Base-by-base conservation (phyloP, 768 basidiomycete species). In the Suillus plorans region DNA sequence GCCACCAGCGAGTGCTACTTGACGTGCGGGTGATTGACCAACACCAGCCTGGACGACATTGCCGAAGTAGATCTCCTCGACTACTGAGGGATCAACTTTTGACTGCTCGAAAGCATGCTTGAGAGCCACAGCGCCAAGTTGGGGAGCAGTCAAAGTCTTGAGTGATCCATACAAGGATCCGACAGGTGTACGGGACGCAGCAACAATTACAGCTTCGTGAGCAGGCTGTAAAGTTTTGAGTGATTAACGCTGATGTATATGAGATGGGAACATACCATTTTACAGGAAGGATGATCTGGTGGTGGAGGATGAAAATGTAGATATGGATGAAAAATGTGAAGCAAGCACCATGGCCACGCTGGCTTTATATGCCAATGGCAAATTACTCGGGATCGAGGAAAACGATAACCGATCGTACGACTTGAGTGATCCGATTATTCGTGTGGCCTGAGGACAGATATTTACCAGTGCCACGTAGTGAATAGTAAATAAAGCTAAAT, bases 1-100 rank as follows among this genome's bases (percentile, higher is more conserved):
- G 68, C 97, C 97, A 13, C 95, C 86, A 63, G 80, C 84, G 64
- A 99, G 87, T 20, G 90, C 95, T 63, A 96, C 97, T 78, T 99
- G 97, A 68, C 97, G 88, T 60, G 97, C 97, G 20, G 97, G 97
- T 13, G 91, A 92, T 80, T 99, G 97, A 53, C 97, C 97, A 58
- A 96, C 93, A 70, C 95, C 95, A 4, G 95, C 97, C 80, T 98
- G 97, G 63, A 99, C 88, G 72, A 99, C 97, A 73, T 99, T 96
- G 69, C 97, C 97, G 73, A 98, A 91, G 85, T 91, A 99, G 71
- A 98, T 82, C 80, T 99, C 97, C 78, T 99, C 95, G 18, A 94
- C 89, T 65, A 85, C 74, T 1, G 89, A 84, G n/a, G 95, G 91
- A 70, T 90, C 86, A 72, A 99, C 84, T 60, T 89, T 87, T 57